Evolutionary conservation across 225 moss, liverwort and hornwort species (phyloP), one percentile per base, ranked within the genome.

Genomic region (Pseudisothecium myosuroides): DNA sequence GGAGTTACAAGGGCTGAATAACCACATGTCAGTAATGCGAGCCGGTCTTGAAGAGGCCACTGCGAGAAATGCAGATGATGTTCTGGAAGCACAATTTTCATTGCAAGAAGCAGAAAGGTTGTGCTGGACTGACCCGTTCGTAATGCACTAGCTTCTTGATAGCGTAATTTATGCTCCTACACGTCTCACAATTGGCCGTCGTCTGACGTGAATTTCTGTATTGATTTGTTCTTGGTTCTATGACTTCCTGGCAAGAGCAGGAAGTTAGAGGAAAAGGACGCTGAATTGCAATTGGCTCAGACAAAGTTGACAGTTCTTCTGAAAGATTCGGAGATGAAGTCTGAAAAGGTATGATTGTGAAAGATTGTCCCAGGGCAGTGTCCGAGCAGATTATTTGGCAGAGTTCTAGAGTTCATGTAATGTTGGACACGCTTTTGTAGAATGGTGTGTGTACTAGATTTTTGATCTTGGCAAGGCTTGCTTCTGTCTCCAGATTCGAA

Each of bases 41-140:
- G 90, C 95, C 47, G 94, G 93, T 59, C 93, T 95, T 83, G 94
- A 97, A 50, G 93, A 93, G 86, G 91, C 94, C 68, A 87, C 89
- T 82, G 91, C 90, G 68, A 91, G 95, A 83, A 92, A 88, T 83
- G 88, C 89, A 62, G 85, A 92, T 82, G 95, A 94, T 63, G 49
- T 93, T 37, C 88, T 93, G 82, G 94, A 93, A 82, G 93, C 94
- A 80, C 92, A 95, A 88, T 85, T 87, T 85, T 92, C 93, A 43
- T 92, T 95, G 78, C 87, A 93, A 79, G 95, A 95, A 67, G 87
- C 96, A 82, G 95, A 97, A 92, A 97, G 97, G 98, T 98, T 84
- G 82, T 43, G 62, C 83, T 73, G 37, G 29, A 63, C 85, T 80
- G 39, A 82, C 52, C 41, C 32, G 37, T 76, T 73, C 27, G 32